Conservation (phyloP, 768 basidiomycete genomes). For the Russula sp. region DNA sequence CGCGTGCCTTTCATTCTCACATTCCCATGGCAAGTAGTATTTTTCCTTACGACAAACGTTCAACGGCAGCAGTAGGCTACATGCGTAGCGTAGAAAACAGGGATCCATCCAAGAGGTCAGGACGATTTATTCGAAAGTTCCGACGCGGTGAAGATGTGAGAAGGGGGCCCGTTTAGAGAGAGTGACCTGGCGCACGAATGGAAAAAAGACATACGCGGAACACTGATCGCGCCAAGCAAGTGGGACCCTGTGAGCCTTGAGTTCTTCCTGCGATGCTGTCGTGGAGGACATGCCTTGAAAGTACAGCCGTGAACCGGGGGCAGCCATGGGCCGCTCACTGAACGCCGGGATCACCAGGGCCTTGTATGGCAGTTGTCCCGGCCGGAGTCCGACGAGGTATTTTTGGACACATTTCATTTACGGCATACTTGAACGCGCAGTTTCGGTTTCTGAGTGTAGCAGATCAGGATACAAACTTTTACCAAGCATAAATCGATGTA, state of each 20-base stretch:
- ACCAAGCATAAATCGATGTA: too few species aligned
- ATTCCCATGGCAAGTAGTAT: slow-evolving; percentile 85
- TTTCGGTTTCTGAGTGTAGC: too few species aligned
- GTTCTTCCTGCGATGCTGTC: slow-evolving; percentile 76
- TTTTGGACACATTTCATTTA: too few species aligned
- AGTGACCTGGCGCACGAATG: not conserved
- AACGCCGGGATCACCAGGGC: too few species aligned
- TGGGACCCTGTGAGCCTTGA: slow-evolving; percentile 69
- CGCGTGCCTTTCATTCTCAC: slow-evolving; percentile 77
- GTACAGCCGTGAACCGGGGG: too few species aligned
- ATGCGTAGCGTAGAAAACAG: not conserved
- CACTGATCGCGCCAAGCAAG: slow-evolving; percentile 85
- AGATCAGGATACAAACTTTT: too few species aligned
- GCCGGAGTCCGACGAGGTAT: too few species aligned
- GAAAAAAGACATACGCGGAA: slow-evolving; percentile 61
- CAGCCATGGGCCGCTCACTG: too few species aligned
- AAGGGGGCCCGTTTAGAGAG: not conserved
- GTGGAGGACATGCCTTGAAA: slow-evolving; percentile 57
- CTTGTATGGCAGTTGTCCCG: too few species aligned
- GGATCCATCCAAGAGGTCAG: not conserved
- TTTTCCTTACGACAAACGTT: slow-evolving; percentile 79
- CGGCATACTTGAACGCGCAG: too few species aligned
- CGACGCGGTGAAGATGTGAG: not conserved
- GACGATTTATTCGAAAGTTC: not conserved
- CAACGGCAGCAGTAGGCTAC: slow-evolving; percentile 76